phyloP scores from a whole-genome alignment of 331 rosid genomes.

The Phaseolus coccineus region DNA sequence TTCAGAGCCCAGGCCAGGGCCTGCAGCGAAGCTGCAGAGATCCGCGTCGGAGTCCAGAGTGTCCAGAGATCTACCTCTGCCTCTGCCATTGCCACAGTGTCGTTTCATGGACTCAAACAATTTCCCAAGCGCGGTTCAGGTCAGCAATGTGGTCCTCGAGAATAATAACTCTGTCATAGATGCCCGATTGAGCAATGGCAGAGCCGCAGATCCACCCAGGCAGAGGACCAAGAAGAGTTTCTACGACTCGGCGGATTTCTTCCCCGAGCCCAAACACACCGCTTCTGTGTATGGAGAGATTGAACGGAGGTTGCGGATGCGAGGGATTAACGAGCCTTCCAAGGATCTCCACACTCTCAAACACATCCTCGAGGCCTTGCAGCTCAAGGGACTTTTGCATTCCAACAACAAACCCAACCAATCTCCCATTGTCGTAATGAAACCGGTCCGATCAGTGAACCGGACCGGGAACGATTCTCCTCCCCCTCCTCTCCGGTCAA shows the following conservation, averaged over 20 bases:
- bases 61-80: slow-evolving; percentile 64
- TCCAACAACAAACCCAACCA: slow-evolving; percentile 56
- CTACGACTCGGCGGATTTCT: slow-evolving; percentile 80
- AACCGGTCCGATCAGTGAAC: slow-evolving; percentile 53
- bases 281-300: slow-evolving; percentile 65
- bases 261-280: slow-evolving; percentile 76
- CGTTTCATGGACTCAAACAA: slow-evolving; percentile 64
- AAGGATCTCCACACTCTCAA: slow-evolving; percentile 77
- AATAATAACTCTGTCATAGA: slow-evolving; percentile 33
- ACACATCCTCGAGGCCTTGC: slow-evolving; percentile 83
- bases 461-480: slow-evolving; percentile 65
- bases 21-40: slow-evolving; percentile 74
- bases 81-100: slow-evolving; percentile 40
- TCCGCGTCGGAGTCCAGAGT: slow-evolving; percentile 92
- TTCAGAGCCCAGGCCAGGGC: slow-evolving; percentile 57
- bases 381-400: slow-evolving; percentile 90
- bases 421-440: slow-evolving; percentile 79
- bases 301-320: slow-evolving; percentile 73
- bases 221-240: slow-evolving; percentile 73
- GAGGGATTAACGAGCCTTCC: slow-evolving; percentile 78
- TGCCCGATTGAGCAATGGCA: slow-evolving; percentile 43
- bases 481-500: slow-evolving; percentile 48
- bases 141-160: slow-evolving; percentile 47
- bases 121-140: slow-evolving; percentile 51
- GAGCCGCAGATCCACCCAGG: slow-evolving; percentile 54